Evolutionary conservation across 1,139 yeast genomes (phyloP).

Genomic region (Barnettozyma hawaiiensis): DNA sequence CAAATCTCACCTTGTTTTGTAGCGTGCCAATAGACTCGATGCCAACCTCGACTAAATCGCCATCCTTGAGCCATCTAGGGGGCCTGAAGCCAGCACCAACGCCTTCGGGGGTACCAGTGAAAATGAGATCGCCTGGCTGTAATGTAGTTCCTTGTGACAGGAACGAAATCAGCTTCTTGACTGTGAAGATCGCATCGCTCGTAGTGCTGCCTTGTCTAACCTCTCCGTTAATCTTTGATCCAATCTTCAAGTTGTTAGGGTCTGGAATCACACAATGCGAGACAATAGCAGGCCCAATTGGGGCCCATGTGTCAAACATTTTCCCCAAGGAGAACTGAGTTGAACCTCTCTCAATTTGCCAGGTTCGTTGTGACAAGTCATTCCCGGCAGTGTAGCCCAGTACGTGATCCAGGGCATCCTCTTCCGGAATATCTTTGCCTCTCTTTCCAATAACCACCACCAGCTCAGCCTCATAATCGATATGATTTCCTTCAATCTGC

Average conservation of each 20-base stretch:
- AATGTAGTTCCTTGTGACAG: conserved; percentile 48
- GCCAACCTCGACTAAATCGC: conserved; percentile 40
- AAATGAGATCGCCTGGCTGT: conserved; percentile 43
- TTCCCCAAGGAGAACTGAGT: conserved; percentile 49
- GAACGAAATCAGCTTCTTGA: conserved; percentile 40
- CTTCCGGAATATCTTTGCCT: conserved; percentile 38
- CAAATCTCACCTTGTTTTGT: conserved; percentile 9
- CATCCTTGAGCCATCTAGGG: conserved; percentile 40
- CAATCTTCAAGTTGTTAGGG: conserved; percentile 32
- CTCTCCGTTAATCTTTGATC: conserved; percentile 39
- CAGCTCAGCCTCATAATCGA: conserved; percentile 50
- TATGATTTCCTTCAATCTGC: conserved; percentile 25
- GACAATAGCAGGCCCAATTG: conserved; percentile 36
- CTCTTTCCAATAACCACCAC: conserved; percentile 48
- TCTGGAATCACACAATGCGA: conserved; percentile 31
- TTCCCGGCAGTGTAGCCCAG: conserved; percentile 50
- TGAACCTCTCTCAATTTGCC: conserved; percentile 45
- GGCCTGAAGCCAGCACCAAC: conserved; percentile 44
- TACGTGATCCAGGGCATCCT: conserved; percentile 42
- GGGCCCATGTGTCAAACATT: conserved; percentile 41
- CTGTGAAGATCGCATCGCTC: conserved; percentile 44
- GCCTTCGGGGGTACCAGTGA: conserved; percentile 52
- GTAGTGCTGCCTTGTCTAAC: conserved; percentile 41
- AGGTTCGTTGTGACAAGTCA: conserved; percentile 49
- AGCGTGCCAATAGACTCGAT: conserved; percentile 30